Percentiles rank a stretch among this genome's conserved stretches.
Evolutionary conservation across 1,284 basidiomycete species (phyloP).

Genomic region (Schizophyllum commune): DNA sequence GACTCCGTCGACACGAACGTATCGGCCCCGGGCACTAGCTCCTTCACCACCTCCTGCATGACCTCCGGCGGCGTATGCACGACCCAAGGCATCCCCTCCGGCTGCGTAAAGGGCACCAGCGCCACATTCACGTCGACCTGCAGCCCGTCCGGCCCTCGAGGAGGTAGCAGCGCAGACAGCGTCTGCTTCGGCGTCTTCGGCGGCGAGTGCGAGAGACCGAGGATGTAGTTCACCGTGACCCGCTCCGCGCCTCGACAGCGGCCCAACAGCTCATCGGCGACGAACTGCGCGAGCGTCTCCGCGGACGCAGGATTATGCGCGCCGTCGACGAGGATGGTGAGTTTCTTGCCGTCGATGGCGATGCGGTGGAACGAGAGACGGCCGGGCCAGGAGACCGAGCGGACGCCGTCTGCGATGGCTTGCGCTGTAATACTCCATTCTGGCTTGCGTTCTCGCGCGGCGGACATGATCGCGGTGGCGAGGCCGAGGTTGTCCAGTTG

Average conservation of each 20-base stretch:
- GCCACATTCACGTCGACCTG: constrained; percentile 35
- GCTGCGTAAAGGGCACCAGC: constrained; percentile 56
- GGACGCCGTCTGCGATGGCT: constrained; percentile 53
- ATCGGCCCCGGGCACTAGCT: constrained; percentile 33
- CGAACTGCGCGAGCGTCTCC: constrained; percentile 41
- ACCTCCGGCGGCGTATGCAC: constrained; percentile 45
- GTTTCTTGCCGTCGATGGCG: constrained; percentile 18
- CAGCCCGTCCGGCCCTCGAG: constrained; percentile 15
- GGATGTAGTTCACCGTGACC: constrained; percentile 54
- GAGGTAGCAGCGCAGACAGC: constrained; percentile 50
- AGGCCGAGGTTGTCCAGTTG: constrained; percentile 78
- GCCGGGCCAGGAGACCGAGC: constrained; percentile 68
- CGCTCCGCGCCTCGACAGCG: constrained; percentile 10
- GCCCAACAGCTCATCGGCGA: background rate
- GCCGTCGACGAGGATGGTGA: constrained; percentile 74
- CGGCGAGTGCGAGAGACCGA: constrained; percentile 75
- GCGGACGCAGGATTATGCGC: constrained; percentile 93
- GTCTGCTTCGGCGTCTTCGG: constrained; percentile 72
- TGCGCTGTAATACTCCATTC: constrained; percentile 34
- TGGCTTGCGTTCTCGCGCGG: constrained; percentile 9
- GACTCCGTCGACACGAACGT: constrained; percentile 34
- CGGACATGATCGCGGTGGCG: constrained; percentile 52
- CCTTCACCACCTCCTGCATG: constrained; percentile 35
- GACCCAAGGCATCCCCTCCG: constrained; percentile 92
- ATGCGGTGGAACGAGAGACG: constrained; percentile 65